Base-by-base conservation (phyloP, 257 asterid species). In the Solanum chmielewskii region DNA sequence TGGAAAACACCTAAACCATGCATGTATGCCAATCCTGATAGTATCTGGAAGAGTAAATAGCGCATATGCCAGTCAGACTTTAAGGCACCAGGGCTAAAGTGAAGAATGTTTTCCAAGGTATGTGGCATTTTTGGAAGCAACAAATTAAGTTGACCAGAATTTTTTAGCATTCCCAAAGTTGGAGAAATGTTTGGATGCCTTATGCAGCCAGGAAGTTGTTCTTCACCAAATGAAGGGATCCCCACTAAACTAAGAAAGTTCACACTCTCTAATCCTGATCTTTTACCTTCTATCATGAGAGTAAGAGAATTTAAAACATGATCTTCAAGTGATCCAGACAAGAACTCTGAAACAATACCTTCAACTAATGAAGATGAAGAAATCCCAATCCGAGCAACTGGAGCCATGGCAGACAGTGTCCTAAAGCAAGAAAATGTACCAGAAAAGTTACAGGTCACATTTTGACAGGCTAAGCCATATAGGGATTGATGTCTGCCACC, bases 151-250 rank as follows among this genome's bases (percentile, higher is more conserved):
- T 94, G 88, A 71, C 84, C 85, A 20, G 93, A 89, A 86, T 94
- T 92, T 90, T 91, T 94, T 7, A 95, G 90, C 94, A 97, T 92
- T 83, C 98, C 99, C 89, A 95, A 89, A 90, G 96, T 86, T 18
- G 99, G 99, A 87, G 89, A 86, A 81, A 97, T 90, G 83, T 97
- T 97, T 52, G 99, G 99, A 91, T 97, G 99, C 92, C 99, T 94
- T 91, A 95, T 56, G 92, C 98, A 97, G 85, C 99, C 98, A 80
- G 99, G 99, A 89, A 93, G 90, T 62, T 90, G 91, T 33, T 89
- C 86, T 88, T 94, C 96, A 64, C 86, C 70, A 90, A 93, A 94
- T 44, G 95, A 93, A 1, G 99, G 98, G 74, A 94, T 85, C 35
- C 99, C 99, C 69, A 95, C 77, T 92, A 96, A 91, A 83, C 90